These are phyloP conservation scores for Thymus quinquecostatus DNA, from an alignment of 257 asterid genomes.

Conservation along the genomic window DNA sequence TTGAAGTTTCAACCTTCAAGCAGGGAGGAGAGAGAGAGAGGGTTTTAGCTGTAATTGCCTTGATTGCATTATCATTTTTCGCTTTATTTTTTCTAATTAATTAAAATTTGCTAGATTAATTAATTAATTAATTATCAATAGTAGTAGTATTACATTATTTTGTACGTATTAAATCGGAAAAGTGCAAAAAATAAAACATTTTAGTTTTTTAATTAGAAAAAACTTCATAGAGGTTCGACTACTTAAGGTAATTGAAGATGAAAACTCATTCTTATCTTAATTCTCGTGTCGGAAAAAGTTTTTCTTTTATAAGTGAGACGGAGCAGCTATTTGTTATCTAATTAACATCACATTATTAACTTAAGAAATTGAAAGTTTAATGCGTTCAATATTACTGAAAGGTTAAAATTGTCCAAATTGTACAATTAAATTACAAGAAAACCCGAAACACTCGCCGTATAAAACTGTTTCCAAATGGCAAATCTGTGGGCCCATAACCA, in stretches of 20 bases:
- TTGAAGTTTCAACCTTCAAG: conserved; percentile 12
- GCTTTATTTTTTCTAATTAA: not conserved
- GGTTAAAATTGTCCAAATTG: conserved; percentile 29
- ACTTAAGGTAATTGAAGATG: not conserved
- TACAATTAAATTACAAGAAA: not conserved
- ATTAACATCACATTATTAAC: not conserved
- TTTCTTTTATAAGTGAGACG: too few relatives aligned
- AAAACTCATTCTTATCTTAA: not conserved
- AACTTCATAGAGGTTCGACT: not conserved
- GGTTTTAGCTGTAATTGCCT: conserved; percentile 29
- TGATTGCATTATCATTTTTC: conserved; percentile 2
- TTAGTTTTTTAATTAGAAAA: not conserved
- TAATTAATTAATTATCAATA: not conserved
- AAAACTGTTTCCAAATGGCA: not conserved
- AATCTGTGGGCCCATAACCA: conserved; percentile 17
- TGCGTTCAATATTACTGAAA: not conserved
- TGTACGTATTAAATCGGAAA: not conserved
- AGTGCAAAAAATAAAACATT: not conserved
- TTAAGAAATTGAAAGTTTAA: not conserved
- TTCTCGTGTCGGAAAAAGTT: too few relatives aligned
- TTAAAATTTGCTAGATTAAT: not conserved
- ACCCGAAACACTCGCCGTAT: not conserved
- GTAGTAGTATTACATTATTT: not conserved
- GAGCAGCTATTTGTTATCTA: too few relatives aligned
- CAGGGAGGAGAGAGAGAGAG: not conserved